Percentiles rank a stretch among this genome's conserved stretches.
Evolutionary conservation across 345 rosid species (phyloP).

Genomic region (Salix viminalis): DNA sequence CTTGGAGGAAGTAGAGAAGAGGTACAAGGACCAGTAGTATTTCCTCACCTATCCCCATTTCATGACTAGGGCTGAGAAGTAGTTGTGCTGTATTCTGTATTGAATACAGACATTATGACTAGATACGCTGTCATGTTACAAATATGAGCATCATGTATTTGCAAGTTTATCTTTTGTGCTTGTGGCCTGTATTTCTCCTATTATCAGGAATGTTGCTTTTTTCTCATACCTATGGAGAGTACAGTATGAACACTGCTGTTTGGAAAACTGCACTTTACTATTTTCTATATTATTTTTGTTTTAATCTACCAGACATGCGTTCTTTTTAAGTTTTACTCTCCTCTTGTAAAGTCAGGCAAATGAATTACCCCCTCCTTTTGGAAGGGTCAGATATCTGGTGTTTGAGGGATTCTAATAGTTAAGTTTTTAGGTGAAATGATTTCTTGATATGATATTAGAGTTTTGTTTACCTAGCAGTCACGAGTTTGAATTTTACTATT

Average conservation of each 20-base stretch:
- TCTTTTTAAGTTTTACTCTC: not conserved
- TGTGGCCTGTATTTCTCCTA: not conserved
- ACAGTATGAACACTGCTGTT: not conserved
- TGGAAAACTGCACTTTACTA: not conserved
- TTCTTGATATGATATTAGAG: too few species aligned
- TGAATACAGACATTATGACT: not conserved
- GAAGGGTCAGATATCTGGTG: too few species aligned
- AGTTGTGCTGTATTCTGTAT: not conserved
- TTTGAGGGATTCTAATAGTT: too few species aligned
- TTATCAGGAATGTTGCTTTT: not conserved
- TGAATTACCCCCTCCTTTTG: not conserved
- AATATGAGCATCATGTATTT: not conserved
- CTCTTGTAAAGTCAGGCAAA: not conserved
- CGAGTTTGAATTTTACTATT: too few species aligned
- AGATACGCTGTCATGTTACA: not conserved
- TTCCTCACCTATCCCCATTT: not conserved
- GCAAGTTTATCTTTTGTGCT: not conserved
- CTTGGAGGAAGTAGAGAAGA: slow-evolving; percentile 79
- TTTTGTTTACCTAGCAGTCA: too few species aligned
- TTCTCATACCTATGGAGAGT: not conserved
- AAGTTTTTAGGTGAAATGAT: too few species aligned
- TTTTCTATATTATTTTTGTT: not conserved
- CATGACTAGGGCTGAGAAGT: not conserved
- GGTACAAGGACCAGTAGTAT: slow-evolving; percentile 54
- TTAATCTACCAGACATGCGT: not conserved